Percentiles rank a stretch among this genome's conserved stretches.
Evolutionary conservation across 2,329 filamentous ascomycete species (phyloP).

Genomic region (Phaeomoniella chlamydospora): DNA sequence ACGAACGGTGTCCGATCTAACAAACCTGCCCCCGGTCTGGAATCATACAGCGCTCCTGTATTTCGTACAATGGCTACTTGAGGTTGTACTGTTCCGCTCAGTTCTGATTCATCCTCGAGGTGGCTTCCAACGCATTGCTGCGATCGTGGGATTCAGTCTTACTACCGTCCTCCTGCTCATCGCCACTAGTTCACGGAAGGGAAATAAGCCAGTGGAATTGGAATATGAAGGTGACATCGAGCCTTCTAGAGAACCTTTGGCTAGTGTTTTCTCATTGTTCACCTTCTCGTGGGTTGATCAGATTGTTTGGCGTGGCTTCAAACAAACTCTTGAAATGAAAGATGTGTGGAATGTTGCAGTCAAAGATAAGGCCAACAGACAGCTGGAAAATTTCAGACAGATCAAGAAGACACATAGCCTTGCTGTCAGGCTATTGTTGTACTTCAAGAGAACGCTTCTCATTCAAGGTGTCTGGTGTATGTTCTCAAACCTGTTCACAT

Average conservation of each 20-base stretch:
- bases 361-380: slow-evolving; percentile 70
- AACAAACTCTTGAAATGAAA: slow-evolving; percentile 63
- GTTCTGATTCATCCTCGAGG: slow-evolving; percentile 64
- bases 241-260: slow-evolving; percentile 73
- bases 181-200: slow-evolving; percentile 70
- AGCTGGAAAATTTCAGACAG: slow-evolving; percentile 72
- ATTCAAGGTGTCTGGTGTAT: slow-evolving; percentile 69
- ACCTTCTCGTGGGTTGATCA: slow-evolving; percentile 86
- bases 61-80: slow-evolving; percentile 64
- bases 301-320: slow-evolving; percentile 81
- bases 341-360: slow-evolving; percentile 87
- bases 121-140: slow-evolving; percentile 44
- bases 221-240: slow-evolving; percentile 82
- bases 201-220: slow-evolving; percentile 75
- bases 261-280: slow-evolving; percentile 74
- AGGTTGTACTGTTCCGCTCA: slow-evolving; percentile 67
- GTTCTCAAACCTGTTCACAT: slow-evolving; percentile 69
- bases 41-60: slow-evolving; percentile 86
- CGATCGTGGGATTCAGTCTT: slow-evolving; percentile 61
- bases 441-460: slow-evolving; percentile 65
- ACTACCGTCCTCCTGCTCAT: slow-evolving; percentile 61
- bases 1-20: slow-evolving; percentile 42
- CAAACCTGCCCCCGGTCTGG: slow-evolving; percentile 66
- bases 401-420: slow-evolving; percentile 69
- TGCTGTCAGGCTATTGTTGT: slow-evolving; percentile 65